phyloP scores from a whole-genome alignment of 257 asterid species.

The Solanum neorickii region DNA sequence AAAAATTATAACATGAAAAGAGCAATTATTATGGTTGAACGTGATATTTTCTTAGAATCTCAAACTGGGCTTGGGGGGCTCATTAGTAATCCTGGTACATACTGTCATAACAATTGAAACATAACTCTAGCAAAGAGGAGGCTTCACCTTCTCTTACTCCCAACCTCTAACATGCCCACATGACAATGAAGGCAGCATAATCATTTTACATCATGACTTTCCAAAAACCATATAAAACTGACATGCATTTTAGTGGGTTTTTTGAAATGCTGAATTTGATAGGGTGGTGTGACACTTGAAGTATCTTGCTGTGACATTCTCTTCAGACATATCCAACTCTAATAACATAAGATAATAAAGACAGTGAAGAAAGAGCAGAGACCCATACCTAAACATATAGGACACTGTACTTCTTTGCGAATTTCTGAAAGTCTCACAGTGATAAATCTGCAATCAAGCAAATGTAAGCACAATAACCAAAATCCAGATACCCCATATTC shows the following conservation, averaged over 20 bases:
- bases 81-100: neutral
- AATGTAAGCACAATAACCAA: neutral
- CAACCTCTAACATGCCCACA: neutral
- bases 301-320: neutral
- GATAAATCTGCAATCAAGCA: slow-evolving; percentile 35
- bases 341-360: neutral
- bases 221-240: neutral
- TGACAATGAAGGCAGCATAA: neutral
- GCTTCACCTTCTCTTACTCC: neutral
- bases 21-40: neutral
- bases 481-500: neutral
- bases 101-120: neutral
- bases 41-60: neutral
- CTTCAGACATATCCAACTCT: neutral
- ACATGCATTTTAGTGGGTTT: neutral
- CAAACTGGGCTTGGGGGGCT: neutral
- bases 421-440: slow-evolving; percentile 72
- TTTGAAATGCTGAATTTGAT: neutral
- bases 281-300: neutral
- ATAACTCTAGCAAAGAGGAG: neutral
- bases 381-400: slow-evolving; percentile 38
- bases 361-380: neutral
- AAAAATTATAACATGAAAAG: neutral
- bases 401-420: slow-evolving; percentile 98
- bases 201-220: neutral